phyloP scores from a whole-genome alignment of 176 grass and related monocot species.

The Bolboschoenus planiculmis region DNA sequence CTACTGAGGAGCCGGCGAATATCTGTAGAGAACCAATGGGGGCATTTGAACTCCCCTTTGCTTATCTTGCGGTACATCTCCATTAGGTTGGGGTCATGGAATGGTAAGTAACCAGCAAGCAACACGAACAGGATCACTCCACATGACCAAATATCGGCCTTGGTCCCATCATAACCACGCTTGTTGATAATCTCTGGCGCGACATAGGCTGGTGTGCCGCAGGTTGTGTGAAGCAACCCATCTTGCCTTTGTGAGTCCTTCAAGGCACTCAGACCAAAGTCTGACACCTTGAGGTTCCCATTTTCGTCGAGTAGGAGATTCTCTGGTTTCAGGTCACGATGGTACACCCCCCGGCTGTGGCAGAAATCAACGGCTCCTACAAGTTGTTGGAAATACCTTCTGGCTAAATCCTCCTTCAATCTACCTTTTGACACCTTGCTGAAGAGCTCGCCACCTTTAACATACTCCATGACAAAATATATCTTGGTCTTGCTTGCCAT shows the following conservation, averaged over 20 bases:
- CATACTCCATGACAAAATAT: constrained; percentile 89
- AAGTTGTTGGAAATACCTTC: constrained; percentile 72
- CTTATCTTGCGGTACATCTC: constrained; percentile 91
- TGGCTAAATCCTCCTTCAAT: constrained; percentile 53
- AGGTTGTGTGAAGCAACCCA: constrained; percentile 67
- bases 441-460: constrained; percentile 74
- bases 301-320: constrained; percentile 81
- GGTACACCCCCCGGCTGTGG: constrained; percentile 82
- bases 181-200: constrained; percentile 82
- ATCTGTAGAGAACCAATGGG: constrained; percentile 57
- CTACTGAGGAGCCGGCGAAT: constrained; percentile 42
- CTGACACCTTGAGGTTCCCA: constrained; percentile 77
- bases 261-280: constrained; percentile 69
- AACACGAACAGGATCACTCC: constrained; percentile 84
- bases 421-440: constrained; percentile 47
- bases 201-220: constrained; percentile 78
- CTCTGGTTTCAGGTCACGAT: constrained; percentile 84
- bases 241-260: constrained; percentile 64
- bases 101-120: constrained; percentile 74
- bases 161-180: constrained; percentile 78
- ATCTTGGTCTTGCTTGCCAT: constrained; percentile 96
- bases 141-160: constrained; percentile 91
- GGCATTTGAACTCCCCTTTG: constrained; percentile 60
- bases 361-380: constrained; percentile 76
- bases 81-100: constrained; percentile 77